These are phyloP conservation scores for Yamadazyma dushanensis DNA, from an alignment of 1,139 yeast genomes.

Conservation along the genomic window DNA sequence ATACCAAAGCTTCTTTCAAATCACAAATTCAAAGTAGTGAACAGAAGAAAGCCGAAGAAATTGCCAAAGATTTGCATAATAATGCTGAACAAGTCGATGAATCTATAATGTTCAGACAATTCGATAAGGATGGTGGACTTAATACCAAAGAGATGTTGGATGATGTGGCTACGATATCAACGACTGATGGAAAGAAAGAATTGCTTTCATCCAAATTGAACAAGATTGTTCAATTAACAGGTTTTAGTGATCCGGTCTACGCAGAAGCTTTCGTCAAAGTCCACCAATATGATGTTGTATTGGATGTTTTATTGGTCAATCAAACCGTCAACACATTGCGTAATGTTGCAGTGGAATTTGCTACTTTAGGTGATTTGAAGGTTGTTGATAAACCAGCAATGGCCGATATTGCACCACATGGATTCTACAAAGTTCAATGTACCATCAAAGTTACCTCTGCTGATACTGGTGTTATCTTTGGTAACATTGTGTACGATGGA, in stretches of 20 bases:
- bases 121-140: conserved; percentile 53
- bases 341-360: conserved; percentile 91
- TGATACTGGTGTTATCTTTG: conserved; percentile 96
- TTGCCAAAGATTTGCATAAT: conserved; percentile 62
- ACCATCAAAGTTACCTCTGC: conserved; percentile 95
- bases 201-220: conserved; percentile 74
- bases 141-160: conserved; percentile 39
- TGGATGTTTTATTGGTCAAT: conserved; percentile 91
- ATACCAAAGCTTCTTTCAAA: conserved; percentile 81
- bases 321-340: conserved; percentile 91
- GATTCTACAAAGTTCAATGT: conserved; percentile 85
- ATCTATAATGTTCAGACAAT: conserved; percentile 79
- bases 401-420: conserved; percentile 95
- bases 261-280: conserved; percentile 96
- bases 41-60: conserved; percentile 53
- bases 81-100: conserved; percentile 84
- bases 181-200: conserved; percentile 51
- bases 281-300: conserved; percentile 92
- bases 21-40: conserved; percentile 58
- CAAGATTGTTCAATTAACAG: conserved; percentile 90
- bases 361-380: conserved; percentile 93
- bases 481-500: conserved; percentile 95
- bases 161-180: conserved; percentile 44
- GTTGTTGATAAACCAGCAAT: conserved; percentile 91
- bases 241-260: conserved; percentile 96